phyloP scores from a whole-genome alignment of 768 basidiomycete species.

The Pleurotus cornucopiae region DNA sequence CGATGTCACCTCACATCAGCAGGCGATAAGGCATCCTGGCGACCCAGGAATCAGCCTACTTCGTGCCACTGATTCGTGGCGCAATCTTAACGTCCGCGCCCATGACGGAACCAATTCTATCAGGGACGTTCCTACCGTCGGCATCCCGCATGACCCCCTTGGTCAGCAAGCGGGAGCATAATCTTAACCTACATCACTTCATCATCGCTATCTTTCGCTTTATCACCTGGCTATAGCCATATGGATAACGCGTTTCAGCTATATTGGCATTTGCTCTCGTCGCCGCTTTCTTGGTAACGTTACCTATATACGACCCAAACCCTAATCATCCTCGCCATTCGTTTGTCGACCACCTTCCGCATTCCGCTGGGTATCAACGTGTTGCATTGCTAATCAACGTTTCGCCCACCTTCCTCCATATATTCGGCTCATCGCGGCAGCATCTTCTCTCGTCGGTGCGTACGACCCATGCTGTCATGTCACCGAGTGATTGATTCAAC shows the following conservation, averaged over 20 bases:
- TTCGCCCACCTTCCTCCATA: neutral
- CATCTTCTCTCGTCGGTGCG: neutral
- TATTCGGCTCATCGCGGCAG: neutral
- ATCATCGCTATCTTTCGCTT: neutral
- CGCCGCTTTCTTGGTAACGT: neutral
- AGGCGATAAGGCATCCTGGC: neutral
- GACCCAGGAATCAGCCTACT: neutral
- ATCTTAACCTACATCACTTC: neutral
- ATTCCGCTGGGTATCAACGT: neutral
- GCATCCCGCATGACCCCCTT: neutral
- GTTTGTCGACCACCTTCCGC: neutral
- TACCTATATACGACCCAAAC: neutral
- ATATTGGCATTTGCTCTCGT: neutral
- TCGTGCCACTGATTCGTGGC: neutral
- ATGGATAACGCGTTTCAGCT: neutral
- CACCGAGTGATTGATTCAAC: neutral
- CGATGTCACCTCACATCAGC: neutral
- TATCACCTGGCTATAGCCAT: neutral
- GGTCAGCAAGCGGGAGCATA: neutral
- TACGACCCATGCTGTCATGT: neutral
- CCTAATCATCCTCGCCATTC: neutral
- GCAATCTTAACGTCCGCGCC: neutral
- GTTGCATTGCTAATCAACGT: neutral
- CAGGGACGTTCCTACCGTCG: neutral
- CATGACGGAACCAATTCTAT: neutral